A percentile compares a stretch with the other conserved stretches of the same genome.
These are phyloP conservation scores for Eucalyptus viminalis DNA, from an alignment of 345 rosid genomes.

Conservation along the genomic window DNA sequence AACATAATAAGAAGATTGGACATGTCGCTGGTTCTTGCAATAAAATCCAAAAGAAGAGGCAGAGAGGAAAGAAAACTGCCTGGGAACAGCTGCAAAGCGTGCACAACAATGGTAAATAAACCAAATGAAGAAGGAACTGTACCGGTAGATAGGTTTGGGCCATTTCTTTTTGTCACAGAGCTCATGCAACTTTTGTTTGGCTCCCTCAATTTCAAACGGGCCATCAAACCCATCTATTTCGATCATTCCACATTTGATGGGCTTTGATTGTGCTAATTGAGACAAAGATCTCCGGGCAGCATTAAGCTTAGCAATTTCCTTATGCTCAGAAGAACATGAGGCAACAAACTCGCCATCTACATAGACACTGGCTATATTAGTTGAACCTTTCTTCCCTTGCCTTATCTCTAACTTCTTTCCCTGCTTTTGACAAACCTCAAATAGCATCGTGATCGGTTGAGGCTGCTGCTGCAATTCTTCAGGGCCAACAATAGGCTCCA, in stretches of 20 bases:
- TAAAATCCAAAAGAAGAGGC: background rate
- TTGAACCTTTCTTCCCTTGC: slow-evolving; percentile 11
- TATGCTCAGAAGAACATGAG: slow-evolving; percentile 43
- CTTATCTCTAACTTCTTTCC: slow-evolving; percentile 38
- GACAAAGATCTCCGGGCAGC: slow-evolving; percentile 49
- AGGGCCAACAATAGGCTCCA: slow-evolving; percentile 58
- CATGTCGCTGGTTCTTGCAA: background rate
- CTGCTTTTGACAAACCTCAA: slow-evolving; percentile 49
- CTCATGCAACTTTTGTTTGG: slow-evolving; percentile 52
- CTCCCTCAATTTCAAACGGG: slow-evolving; percentile 13
- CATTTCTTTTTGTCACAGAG: slow-evolving; percentile 51
- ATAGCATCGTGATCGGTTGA: slow-evolving; percentile 56
- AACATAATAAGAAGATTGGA: background rate
- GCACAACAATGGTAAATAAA: background rate
- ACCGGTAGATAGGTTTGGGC: slow-evolving; percentile 61
- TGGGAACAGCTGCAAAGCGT: background rate
- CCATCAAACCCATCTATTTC: background rate
- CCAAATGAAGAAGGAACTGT: background rate
- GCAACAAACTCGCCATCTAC: slow-evolving; percentile 39
- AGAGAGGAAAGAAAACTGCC: background rate
- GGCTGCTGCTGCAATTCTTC: slow-evolving; percentile 51
- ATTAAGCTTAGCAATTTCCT: slow-evolving; percentile 55
- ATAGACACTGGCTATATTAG: slow-evolving; percentile 28
- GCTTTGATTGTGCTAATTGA: slow-evolving; percentile 10
- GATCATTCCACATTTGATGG: background rate